A percentile compares a stretch with the other conserved stretches of the same genome.
These are phyloP conservation scores for Yamadazyma dushanensis DNA, from an alignment of 1,139 yeast species.

Conservation along the genomic window DNA sequence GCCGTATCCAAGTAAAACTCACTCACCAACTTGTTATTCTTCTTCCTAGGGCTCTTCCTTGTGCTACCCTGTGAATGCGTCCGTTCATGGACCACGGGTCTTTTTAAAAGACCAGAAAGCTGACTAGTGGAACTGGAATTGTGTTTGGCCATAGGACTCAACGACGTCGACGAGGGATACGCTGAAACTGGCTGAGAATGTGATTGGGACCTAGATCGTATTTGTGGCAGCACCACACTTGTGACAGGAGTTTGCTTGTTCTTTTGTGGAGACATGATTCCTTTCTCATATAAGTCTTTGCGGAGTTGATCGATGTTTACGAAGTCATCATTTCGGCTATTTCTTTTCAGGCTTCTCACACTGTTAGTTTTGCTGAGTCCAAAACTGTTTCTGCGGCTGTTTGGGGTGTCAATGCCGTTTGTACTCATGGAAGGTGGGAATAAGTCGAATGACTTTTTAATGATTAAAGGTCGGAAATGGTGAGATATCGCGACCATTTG, in stretches of 20 bases:
- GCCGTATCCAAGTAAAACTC: slow-evolving; percentile 31
- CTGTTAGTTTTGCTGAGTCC: slow-evolving; percentile 7
- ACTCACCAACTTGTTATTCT: slow-evolving; percentile 37
- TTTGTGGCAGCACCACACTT: background rate
- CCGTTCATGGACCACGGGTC: slow-evolving; percentile 8
- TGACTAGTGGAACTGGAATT: slow-evolving; percentile 7
- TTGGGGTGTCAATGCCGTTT: background rate
- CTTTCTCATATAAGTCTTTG: slow-evolving; percentile 2
- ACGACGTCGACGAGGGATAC: background rate
- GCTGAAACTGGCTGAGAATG: background rate
- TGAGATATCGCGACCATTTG: too few relatives aligned
- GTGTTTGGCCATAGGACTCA: background rate
- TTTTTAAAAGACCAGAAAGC: slow-evolving; percentile 1
- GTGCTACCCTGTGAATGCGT: slow-evolving; percentile 8
- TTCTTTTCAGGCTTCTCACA: slow-evolving; percentile 1
- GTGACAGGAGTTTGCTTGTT: background rate
- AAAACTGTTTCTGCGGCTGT: slow-evolving; percentile 2
- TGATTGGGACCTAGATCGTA: slow-evolving; percentile 1
- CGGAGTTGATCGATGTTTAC: slow-evolving; percentile 1
- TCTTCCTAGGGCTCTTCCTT: slow-evolving; percentile 5
- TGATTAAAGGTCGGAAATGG: too few relatives aligned
- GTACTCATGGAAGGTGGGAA: too few relatives aligned
- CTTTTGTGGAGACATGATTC: slow-evolving; percentile 1
- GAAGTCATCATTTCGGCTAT: slow-evolving; percentile 1
- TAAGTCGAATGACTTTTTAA: too few relatives aligned